These are phyloP conservation scores for Discostella stelligera DNA, from an alignment of 352 stramenopile genomes.

Conservation along the genomic window DNA sequence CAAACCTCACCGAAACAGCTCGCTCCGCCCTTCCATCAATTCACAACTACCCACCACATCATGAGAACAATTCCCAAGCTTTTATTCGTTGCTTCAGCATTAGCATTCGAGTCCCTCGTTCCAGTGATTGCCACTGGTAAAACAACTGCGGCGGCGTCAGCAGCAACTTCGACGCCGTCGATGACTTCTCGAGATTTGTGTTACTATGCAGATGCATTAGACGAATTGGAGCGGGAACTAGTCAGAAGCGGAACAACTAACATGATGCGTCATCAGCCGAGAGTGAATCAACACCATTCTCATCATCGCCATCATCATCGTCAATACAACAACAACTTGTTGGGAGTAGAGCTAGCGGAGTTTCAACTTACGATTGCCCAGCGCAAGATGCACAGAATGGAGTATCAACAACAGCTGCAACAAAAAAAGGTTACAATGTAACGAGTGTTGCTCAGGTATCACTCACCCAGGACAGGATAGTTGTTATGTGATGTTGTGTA, in stretches of 20 bases:
- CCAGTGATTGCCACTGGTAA: neutral
- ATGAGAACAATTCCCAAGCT: neutral
- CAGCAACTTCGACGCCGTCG: neutral
- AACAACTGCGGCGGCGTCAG: neutral
- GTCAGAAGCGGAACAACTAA: neutral
- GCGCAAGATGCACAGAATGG: neutral
- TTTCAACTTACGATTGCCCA: neutral
- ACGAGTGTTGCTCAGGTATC: neutral
- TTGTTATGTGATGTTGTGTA: neutral
- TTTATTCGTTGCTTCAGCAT: neutral
- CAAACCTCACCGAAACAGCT: too few species aligned
- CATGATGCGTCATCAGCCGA: neutral
- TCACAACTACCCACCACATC: neutral
- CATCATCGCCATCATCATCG: neutral
- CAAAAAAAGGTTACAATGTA: neutral
- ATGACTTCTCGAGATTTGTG: neutral
- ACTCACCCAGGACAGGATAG: neutral
- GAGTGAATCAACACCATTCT: too few species aligned
- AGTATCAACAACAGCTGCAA: neutral
- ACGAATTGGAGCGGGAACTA: conserved; percentile 16
- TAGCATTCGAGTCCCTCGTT: neutral
- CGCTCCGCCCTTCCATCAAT: neutral
- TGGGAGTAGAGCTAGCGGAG: neutral
- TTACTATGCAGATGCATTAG: conserved; percentile 12
- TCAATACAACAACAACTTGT: neutral